Conservation (phyloP, 169 alveolate genomes). For the Cryptosporidium meleagridis region DNA sequence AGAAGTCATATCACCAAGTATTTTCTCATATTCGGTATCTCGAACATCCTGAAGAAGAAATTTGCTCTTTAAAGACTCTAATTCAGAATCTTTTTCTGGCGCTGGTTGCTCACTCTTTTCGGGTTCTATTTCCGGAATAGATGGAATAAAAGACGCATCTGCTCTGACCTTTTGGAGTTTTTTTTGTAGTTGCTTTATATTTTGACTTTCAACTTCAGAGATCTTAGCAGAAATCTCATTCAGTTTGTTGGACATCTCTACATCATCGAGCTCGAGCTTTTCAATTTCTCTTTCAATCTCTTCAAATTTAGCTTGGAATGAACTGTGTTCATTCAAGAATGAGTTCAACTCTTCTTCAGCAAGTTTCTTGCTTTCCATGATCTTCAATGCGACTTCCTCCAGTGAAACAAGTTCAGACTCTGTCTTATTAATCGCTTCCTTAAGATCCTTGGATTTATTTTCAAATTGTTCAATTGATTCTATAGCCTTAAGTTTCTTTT, state of each 20-base stretch:
- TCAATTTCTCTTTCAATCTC: conserved; percentile 76
- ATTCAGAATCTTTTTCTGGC: conserved; percentile 4
- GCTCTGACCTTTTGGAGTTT: conserved; percentile 59
- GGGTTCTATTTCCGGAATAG: conserved; percentile 18
- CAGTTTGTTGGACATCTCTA: conserved; percentile 18
- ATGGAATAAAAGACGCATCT: conserved; percentile 33
- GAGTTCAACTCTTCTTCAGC: conserved; percentile 39
- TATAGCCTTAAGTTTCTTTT: conserved; percentile 38
- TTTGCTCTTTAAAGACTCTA: conserved; percentile 21
- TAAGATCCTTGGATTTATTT: neutral
- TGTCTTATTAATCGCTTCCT: conserved; percentile 12
- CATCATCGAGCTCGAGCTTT: conserved; percentile 66
- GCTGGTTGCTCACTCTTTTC: neutral
- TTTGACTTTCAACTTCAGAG: conserved; percentile 31
- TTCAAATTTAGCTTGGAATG: conserved; percentile 74
- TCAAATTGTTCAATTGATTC: conserved; percentile 37
- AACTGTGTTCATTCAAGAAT: neutral
- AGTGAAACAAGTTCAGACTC: conserved; percentile 27
- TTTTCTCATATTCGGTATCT: conserved; percentile 11
- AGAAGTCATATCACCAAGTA: conserved; percentile 12
- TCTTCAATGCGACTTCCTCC: conserved; percentile 73
- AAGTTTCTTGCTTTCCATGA: conserved; percentile 60
- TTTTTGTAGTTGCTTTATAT: conserved; percentile 32
- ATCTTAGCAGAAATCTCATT: conserved; percentile 15
- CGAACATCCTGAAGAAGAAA: conserved; percentile 4